Conservation (phyloP, 73 alveolate genomes). For the Symbiodinium pilosum region DNA sequence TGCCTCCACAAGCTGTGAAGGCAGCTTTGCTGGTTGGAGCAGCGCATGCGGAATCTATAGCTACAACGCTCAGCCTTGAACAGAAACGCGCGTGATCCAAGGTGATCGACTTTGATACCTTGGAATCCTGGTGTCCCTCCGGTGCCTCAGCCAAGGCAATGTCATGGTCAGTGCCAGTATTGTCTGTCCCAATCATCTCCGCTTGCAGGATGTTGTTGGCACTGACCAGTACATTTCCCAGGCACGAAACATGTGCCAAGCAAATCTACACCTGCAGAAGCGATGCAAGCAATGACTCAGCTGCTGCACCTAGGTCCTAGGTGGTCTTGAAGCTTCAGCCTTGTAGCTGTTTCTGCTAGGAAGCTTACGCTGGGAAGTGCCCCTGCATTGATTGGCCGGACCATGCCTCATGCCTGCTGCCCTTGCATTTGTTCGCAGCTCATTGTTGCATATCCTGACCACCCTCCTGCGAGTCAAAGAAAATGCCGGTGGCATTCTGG, state of each 20-base stretch:
- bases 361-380: slow-evolving; percentile 95
- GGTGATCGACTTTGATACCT: slow-evolving; percentile 86
- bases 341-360: not conserved
- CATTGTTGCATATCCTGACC: too few species aligned
- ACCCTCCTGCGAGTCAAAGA: too few species aligned
- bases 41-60: too few species aligned
- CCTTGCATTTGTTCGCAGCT: not conserved
- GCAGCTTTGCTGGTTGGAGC: not conserved
- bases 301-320: too few species aligned
- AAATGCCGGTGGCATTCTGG: too few species aligned
- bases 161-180: not conserved
- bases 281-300: too few species aligned
- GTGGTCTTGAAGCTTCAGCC: too few species aligned
- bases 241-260: too few species aligned
- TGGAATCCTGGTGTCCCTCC: slow-evolving; percentile 85
- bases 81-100: not conserved
- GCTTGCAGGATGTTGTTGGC: slow-evolving; percentile 86
- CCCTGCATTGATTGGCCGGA: too few species aligned
- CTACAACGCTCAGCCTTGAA: too few species aligned
- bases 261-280: too few species aligned
- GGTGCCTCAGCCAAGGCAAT: slow-evolving; percentile 71
- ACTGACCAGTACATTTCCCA: slow-evolving; percentile 75
- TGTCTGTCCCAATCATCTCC: not conserved
- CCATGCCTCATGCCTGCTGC: too few species aligned
- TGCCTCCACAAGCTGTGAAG: not conserved